Evolutionary conservation across 768 basidiomycete species (phyloP).

Genomic region (Gyrodon lividus): DNA sequence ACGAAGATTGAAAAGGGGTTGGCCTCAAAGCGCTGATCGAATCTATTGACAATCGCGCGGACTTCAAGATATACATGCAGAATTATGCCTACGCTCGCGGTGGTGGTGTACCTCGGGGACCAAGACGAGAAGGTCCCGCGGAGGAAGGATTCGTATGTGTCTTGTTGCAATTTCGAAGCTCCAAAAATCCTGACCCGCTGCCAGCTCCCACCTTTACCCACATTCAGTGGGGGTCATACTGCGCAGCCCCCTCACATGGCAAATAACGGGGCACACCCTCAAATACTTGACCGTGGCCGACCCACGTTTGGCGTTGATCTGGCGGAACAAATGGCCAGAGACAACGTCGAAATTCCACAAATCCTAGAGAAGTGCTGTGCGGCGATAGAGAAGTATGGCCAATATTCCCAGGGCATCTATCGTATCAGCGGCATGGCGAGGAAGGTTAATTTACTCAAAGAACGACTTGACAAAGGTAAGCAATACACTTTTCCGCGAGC

Average conservation of each 20-base stretch:
- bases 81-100: constrained; percentile 93
- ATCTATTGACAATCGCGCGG: constrained; percentile 88
- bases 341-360: constrained; percentile 84
- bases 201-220: constrained; percentile 64
- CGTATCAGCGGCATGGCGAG: constrained; percentile 90
- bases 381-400: constrained; percentile 89
- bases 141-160: constrained; percentile 95
- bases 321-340: constrained; percentile 89
- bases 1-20: constrained; percentile 38
- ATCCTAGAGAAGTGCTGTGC: constrained; percentile 87
- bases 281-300: constrained; percentile 54
- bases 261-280: constrained; percentile 30
- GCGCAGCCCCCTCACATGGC: constrained; percentile 24
- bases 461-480: constrained; percentile 81
- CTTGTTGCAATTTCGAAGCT: constrained; percentile 3
- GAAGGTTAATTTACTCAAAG: constrained; percentile 80
- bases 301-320: constrained; percentile 95
- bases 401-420: constrained; percentile 86
- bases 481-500: background rate
- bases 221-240: constrained; percentile 34
- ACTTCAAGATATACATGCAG: constrained; percentile 97
- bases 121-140: constrained; percentile 81
- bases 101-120: constrained; percentile 60
- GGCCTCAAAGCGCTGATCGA: constrained; percentile 88
- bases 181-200: constrained; percentile 3